These are phyloP conservation scores for Hypomontagnella submonticulosa DNA, from an alignment of 495 filamentous ascomycete genomes.

Conservation along the genomic window DNA sequence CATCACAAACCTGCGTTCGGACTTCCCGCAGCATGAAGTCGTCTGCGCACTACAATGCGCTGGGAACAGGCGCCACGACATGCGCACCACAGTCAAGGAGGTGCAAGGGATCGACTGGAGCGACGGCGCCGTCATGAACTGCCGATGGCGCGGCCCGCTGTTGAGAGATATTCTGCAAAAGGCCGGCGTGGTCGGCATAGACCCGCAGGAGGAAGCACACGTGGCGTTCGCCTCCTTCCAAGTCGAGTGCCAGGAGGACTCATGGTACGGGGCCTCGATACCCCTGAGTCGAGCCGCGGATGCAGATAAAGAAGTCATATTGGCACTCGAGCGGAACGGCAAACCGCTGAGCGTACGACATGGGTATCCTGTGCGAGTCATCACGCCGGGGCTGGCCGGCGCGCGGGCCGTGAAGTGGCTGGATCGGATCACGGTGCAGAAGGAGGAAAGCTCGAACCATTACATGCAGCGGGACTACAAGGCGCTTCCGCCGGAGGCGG, in stretches of 20 bases:
- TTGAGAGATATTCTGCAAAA: conserved; percentile 65
- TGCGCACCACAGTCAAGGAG: conserved; percentile 58
- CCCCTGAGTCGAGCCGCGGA: conserved; percentile 64
- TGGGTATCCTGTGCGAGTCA: conserved; percentile 65
- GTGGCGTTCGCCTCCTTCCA: conserved; percentile 23
- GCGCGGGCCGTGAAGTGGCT: conserved; percentile 72
- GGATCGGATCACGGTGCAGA: conserved; percentile 62
- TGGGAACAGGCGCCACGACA: conserved; percentile 67
- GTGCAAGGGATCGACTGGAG: conserved; percentile 67
- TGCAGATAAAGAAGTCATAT: conserved; percentile 62
- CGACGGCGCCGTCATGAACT: conserved; percentile 64
- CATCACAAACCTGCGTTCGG: conserved; percentile 50
- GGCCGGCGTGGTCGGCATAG: conserved; percentile 42
- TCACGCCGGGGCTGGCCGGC: conserved; percentile 67
- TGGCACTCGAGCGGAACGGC: conserved; percentile 68
- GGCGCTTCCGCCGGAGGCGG: conserved; percentile 61
- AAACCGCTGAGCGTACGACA: conserved; percentile 61
- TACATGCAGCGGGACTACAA: conserved; percentile 71
- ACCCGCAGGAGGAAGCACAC: neutral
- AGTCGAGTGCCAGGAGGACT: conserved; percentile 23
- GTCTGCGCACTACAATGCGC: conserved; percentile 65
- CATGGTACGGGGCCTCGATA: conserved; percentile 67
- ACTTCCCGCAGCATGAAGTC: conserved; percentile 61
- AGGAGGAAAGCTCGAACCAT: conserved; percentile 62
- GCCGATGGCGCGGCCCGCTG: conserved; percentile 66